These are phyloP conservation scores for Rhizopogon roseolus DNA, from an alignment of 768 basidiomycete genomes.

Conservation along the genomic window DNA sequence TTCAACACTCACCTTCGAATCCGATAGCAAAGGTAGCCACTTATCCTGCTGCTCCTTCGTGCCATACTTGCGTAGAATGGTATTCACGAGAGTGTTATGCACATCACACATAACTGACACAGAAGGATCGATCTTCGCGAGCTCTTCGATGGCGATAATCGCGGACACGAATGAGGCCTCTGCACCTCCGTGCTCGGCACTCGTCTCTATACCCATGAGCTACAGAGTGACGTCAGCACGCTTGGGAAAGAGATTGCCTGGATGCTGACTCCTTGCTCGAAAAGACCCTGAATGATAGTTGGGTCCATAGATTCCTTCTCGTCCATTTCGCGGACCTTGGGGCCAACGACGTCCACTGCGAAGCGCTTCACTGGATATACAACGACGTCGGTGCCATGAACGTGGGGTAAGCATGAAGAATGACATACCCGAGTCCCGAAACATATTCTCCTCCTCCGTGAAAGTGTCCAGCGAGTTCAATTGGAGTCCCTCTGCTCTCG, in stretches of 20 bases:
- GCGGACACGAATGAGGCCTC: conserved; percentile 92
- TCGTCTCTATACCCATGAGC: conserved; percentile 98
- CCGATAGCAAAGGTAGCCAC: conserved; percentile 81
- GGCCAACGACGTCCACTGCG: conserved; percentile 82
- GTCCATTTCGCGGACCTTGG: conserved; percentile 96
- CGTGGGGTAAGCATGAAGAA: not conserved
- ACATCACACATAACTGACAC: conserved; percentile 97
- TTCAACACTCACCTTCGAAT: conserved; percentile 54
- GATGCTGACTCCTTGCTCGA: conserved; percentile 83
- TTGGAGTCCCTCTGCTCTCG: conserved; percentile 21
- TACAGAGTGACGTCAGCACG: conserved; percentile 23
- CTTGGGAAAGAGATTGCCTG: not conserved
- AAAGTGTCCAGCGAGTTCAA: conserved; percentile 72
- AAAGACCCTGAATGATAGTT: conserved; percentile 77
- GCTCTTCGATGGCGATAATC: conserved; percentile 95
- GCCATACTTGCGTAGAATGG: conserved; percentile 84
- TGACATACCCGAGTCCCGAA: conserved; percentile 79
- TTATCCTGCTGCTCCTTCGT: conserved; percentile 80
- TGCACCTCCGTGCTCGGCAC: conserved; percentile 76
- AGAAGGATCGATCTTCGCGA: conserved; percentile 92
- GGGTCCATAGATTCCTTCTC: conserved; percentile 96
- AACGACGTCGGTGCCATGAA: conserved; percentile 1
- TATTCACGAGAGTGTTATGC: conserved; percentile 98
- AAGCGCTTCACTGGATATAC: conserved; percentile 71
- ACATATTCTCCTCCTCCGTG: conserved; percentile 93